These are phyloP conservation scores for Sugiyamaella japonica DNA, from an alignment of 1,139 yeast genomes.

Conservation along the genomic window DNA sequence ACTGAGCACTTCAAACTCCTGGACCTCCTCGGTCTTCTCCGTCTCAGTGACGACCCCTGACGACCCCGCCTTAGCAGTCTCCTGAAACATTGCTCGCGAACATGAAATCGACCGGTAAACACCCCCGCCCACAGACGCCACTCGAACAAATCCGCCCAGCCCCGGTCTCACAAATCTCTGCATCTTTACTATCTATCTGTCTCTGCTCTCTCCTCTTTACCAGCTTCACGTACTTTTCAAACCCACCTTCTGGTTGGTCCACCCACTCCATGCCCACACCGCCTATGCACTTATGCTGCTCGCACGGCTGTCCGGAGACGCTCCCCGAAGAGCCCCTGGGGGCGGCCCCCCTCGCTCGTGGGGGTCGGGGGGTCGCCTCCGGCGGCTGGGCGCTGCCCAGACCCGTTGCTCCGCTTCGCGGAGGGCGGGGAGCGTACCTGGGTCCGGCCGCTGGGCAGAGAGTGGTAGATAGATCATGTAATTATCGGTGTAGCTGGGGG, in stretches of 20 bases:
- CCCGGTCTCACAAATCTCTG: slow-evolving; percentile 11
- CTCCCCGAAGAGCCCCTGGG: no score
- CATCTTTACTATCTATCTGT: background rate
- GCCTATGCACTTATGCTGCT: background rate
- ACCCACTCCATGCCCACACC: background rate
- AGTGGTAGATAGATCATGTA: no score
- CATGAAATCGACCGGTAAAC: background rate
- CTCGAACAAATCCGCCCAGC: background rate
- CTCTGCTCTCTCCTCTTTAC: background rate
- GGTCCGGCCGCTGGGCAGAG: no score
- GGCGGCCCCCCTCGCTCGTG: no score
- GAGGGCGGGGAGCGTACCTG: no score
- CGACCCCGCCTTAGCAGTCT: background rate
- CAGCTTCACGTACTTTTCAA: background rate
- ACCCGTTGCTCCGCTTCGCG: no score
- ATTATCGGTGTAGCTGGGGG: no score
- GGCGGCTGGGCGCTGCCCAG: no score
- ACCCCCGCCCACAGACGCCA: background rate
- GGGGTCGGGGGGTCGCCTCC: no score
- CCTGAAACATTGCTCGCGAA: slow-evolving; percentile 5
- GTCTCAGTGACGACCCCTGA: slow-evolving; percentile 11
- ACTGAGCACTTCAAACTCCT: slow-evolving; percentile 59
- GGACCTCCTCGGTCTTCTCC: slow-evolving; percentile 29
- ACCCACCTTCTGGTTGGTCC: slow-evolving; percentile 10
- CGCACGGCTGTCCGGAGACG: background rate